Base-by-base conservation (phyloP, 345 rosid genomes). In the Rhodomyrtus tomentosa region DNA sequence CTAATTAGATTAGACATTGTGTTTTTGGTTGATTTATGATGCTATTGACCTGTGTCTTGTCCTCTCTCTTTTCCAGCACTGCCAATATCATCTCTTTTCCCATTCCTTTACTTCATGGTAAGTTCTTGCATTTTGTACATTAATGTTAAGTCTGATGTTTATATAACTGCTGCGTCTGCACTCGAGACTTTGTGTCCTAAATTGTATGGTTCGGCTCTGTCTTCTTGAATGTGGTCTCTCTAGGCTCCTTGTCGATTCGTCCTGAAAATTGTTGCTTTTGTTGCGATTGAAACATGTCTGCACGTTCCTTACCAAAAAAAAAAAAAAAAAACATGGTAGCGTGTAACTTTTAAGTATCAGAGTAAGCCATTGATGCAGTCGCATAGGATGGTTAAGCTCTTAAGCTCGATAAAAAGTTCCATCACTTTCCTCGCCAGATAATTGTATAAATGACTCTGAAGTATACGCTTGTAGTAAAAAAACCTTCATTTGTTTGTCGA, bases 21-120 rank as follows among this genome's bases (percentile, higher is more conserved):
- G 20, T 29, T 62, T 62, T 62, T 62, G 74, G 40, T 21, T 32
- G 5, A 62, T 48, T n/a, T 80, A 49, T n/a, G 32, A 25, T 24
- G 36, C 11, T 48, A 50, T 22, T 51, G 50, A 45, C 32, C 53
- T 49, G 15, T 80, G 14, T 84, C 51, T 68, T 72, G 53, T 48
- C 81, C 40, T 54, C 51, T 81, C 40, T 7, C 84, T 84, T 84
- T 93, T 91, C 89, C 95, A 97, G 99, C 96, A 27, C 89, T 97
- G 88, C 96, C 98, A n/a, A 91, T 94, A 87, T 93, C 96, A n/a
- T 93, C 98, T 84, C 93, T 97, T 27, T 97, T 95, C 84, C 98
- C 99, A 0, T 97, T 92, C 83, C 91, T 96, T 81, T 96, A 96
- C 83, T 97, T 93, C 88, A 94, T 95, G 99, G 99, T 95, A 84